These are phyloP conservation scores for Apiospora kogelbergensis DNA, from an alignment of 2,329 filamentous ascomycete species.

Conservation along the genomic window DNA sequence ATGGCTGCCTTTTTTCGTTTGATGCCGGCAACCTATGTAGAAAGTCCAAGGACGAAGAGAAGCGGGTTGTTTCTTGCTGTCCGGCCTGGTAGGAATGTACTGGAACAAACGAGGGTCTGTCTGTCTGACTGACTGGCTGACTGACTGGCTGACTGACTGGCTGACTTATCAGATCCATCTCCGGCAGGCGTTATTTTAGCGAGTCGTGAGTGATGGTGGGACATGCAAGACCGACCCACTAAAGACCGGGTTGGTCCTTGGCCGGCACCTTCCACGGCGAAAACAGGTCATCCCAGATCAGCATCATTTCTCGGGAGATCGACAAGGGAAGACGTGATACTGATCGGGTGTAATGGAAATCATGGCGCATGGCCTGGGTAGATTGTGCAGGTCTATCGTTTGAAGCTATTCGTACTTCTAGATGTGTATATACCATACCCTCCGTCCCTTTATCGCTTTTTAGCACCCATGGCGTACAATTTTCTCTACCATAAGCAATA, in stretches of 20 bases:
- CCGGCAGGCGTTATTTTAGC: not conserved
- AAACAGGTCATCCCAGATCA: not conserved
- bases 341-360: too few species aligned
- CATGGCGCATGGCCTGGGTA: not conserved
- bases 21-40: too few species aligned
- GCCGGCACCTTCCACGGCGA: not conserved
- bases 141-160: too few species aligned
- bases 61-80: too few species aligned
- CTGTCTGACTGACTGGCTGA: too few species aligned
- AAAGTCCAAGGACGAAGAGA: too few species aligned
- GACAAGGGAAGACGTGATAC: not conserved
- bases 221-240: not conserved
- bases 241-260: not conserved
- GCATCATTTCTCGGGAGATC: not conserved
- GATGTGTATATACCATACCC: not conserved
- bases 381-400: not conserved
- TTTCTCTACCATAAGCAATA: not conserved
- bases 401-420: not conserved
- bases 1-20: conserved; percentile 10
- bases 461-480: not conserved
- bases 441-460: not conserved
- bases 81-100: too few species aligned
- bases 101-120: too few species aligned
- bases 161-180: conserved; percentile 5
- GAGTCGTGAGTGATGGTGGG: not conserved